Evolutionary conservation across 805 yeast species (phyloP), one percentile per base, ranked within the genome.

Genomic region (Nakazawaea wyomingensis): DNA sequence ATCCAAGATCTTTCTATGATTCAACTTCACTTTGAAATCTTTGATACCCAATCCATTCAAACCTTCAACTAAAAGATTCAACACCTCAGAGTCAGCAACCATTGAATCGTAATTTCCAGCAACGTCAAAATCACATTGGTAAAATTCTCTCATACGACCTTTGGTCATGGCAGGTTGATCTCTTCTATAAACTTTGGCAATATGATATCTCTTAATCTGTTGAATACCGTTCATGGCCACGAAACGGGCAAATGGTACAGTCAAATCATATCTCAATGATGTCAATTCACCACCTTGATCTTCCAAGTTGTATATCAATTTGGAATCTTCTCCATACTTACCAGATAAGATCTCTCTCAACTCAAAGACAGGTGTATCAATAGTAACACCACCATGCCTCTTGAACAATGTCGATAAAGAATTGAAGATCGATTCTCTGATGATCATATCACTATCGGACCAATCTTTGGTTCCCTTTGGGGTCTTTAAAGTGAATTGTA

Each of bases 151-250:
- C 99, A 93, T 93, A 67, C 99, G 80, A 48, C 99, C 99, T 67
- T 93, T 93, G 40, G 98, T 91, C 99, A 93, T 93, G 7, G 99
- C 99, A 4, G 99, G 99, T 67, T 93, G 99, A 62, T 93, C 99
- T 68, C 99, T 85, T 71, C 99, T 82, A 68, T 93, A 93, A 43
- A 93, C 99, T 64, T 93, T 93, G 54, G 99, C 99, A 51, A 93
- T 87, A 68, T 93, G 99, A 62, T 80, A 93, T 60, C 99, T 77
- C 68, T 93, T 93, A 65, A 93, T 91, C 58, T 72, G 78, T 54
- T 87, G 82, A 48, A 93, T 78, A 55, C 86, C 88, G 69, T 93
- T 93, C 87, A 88, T 85, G 16, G 99, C 99, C 43, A 91, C 95
- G 57, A 76, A 93, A 60, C 99, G 78, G 11, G 99, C 99, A 68